Conservation (phyloP, 257 asterid genomes). For the Galeopsis tetrahit region DNA sequence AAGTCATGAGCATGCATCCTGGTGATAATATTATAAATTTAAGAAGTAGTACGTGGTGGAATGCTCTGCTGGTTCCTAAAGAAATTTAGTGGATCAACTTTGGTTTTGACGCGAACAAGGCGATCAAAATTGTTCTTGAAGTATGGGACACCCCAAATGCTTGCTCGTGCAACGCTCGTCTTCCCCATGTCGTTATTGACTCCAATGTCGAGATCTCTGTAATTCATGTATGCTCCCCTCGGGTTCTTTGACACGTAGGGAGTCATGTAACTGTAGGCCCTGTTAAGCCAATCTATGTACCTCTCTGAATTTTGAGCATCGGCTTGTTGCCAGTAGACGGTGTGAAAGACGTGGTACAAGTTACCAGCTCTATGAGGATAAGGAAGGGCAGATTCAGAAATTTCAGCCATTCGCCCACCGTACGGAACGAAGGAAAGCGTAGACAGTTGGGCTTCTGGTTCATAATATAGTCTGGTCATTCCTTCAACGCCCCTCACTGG, state of each 20-base stretch:
- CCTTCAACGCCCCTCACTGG: background rate
- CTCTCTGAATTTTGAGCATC: background rate
- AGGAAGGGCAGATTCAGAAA: background rate
- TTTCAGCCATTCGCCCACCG: constrained; percentile 20
- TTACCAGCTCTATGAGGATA: constrained; percentile 13
- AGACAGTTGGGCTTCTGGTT: background rate
- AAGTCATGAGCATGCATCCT: constrained; percentile 16
- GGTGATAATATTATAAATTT: background rate
- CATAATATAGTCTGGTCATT: background rate
- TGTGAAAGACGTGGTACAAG: background rate
- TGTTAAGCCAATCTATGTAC: constrained; percentile 24
- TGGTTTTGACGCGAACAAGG: constrained; percentile 23
- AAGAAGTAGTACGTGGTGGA: background rate
- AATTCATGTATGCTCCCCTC: constrained; percentile 28
- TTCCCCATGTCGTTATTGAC: constrained; percentile 16
- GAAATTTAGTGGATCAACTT: constrained; percentile 29
- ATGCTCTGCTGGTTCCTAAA: constrained; percentile 34
- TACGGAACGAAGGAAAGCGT: background rate
- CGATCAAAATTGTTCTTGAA: constrained; percentile 27
- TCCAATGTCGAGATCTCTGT: constrained; percentile 17
- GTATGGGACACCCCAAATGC: constrained; percentile 28
- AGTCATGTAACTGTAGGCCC: constrained; percentile 1
- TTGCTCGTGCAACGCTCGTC: constrained; percentile 19
- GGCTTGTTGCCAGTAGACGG: constrained; percentile 9
- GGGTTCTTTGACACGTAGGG: constrained; percentile 27